Evolutionary conservation across 768 basidiomycete genomes (phyloP), one percentile per base, ranked within the genome.

Genomic region (Lactarius hengduanensis): DNA sequence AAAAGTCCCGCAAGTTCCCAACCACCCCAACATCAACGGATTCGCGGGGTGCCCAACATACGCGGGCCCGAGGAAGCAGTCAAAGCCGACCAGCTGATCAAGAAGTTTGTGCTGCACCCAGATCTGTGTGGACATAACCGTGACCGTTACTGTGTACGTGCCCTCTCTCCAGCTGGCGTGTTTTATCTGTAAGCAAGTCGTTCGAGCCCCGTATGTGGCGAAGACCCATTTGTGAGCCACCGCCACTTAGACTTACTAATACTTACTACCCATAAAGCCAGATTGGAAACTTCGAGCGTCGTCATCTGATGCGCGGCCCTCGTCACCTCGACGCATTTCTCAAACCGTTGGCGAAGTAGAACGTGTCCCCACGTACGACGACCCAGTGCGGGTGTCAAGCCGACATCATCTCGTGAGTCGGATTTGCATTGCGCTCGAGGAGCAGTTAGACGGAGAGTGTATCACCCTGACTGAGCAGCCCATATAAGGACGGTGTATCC

Each of bases 251-350:
- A 32, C 6, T 32, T 7, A 32, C 32, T 32, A 32, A 6, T 32
- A 32, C 32, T 34, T 34, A 34, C 95, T 95, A 45, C 96, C 96
- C 94, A 99, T 96, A 79, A 89, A 98, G 15, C 97, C 97, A 98
- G 86, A 73, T 98, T 98, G 66, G 89, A 89, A 4, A 98, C 93
- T 74, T 99, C 96, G 62, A 95, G 83, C 0, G 96, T 98, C 2
- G 95, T 99, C 85, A 98, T 92, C 73, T 98, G 96, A 32, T 89
- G n/a, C n/a, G n/a, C n/a, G n/a, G n/a, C n/a, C n/a, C n/a, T n/a
- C n/a, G 15, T 82, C 84, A 71, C 96, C 95, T 93, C 92, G 1
- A 87, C 91, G 0, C 94, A 96, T 47, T 90, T 91, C 72, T 95
- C 92, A n/a, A 96, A 76, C 20, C 98, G 79, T 58, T 89, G 83